Percentiles rank a stretch among this genome's conserved stretches.
phyloP scores from a whole-genome alignment of 2,329 filamentous ascomycete species.

The Pyrenophora seminiperda region DNA sequence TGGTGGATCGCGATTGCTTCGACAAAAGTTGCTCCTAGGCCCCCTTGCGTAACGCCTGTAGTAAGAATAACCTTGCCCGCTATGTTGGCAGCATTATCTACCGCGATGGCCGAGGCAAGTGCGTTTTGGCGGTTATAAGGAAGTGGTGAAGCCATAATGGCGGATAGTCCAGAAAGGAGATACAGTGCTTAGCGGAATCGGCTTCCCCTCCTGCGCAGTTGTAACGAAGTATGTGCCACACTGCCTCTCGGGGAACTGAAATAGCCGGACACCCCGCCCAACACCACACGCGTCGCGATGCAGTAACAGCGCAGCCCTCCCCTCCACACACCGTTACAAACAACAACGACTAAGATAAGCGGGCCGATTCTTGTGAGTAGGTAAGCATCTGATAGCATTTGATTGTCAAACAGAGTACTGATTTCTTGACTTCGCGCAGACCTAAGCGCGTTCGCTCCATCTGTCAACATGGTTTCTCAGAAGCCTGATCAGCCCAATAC shows the following conservation, averaged over 20 bases:
- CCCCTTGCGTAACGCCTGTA: conserved; percentile 38
- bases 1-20: conserved; percentile 35
- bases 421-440: neutral
- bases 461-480: conserved; percentile 1
- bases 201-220: too few relatives aligned
- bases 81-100: conserved; percentile 50
- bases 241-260: too few relatives aligned
- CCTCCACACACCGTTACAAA: too few relatives aligned
- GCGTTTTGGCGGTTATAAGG: conserved; percentile 32
- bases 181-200: too few relatives aligned
- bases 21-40: conserved; percentile 36
- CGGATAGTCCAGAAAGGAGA: neutral
- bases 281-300: too few relatives aligned
- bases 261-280: too few relatives aligned
- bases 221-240: too few relatives aligned
- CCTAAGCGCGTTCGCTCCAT: neutral
- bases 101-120: conserved; percentile 45
- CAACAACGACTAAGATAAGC: neutral
- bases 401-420: neutral
- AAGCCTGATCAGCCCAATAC: neutral
- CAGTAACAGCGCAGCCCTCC: too few relatives aligned
- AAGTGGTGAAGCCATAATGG: conserved; percentile 16
- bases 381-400: neutral
- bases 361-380: neutral
- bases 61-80: conserved; percentile 53